phyloP scores from a whole-genome alignment of 2,329 filamentous ascomycete genomes.

The Colletotrichum filicis region DNA sequence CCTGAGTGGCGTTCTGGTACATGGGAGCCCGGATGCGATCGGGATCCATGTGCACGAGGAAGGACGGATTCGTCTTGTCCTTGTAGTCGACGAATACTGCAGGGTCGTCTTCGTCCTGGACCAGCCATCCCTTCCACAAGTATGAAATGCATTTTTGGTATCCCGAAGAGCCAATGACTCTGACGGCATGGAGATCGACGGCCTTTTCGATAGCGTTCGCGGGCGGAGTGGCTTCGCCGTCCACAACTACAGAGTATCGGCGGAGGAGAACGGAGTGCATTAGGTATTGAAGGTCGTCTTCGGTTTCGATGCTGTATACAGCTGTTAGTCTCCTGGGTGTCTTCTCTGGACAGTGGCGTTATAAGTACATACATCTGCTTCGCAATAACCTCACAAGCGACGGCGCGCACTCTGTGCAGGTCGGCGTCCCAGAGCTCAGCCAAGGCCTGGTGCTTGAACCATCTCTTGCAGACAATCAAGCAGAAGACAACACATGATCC shows the following conservation, averaged over 20 bases:
- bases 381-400: constrained; percentile 90
- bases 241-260: constrained; percentile 83
- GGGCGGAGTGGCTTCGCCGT: constrained; percentile 77
- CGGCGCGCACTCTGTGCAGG: constrained; percentile 80
- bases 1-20: constrained; percentile 92
- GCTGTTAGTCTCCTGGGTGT: background rate
- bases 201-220: constrained; percentile 93
- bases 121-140: constrained; percentile 94
- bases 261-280: constrained; percentile 86
- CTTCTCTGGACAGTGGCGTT: background rate
- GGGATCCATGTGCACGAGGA: constrained; percentile 87
- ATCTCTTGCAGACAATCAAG: constrained; percentile 76
- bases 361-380: constrained; percentile 66
- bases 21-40: constrained; percentile 92
- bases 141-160: constrained; percentile 96
- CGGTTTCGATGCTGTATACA: constrained; percentile 77
- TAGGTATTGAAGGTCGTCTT: constrained; percentile 82
- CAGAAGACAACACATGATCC: constrained; percentile 85
- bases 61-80: constrained; percentile 80
- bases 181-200: constrained; percentile 89
- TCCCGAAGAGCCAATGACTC: constrained; percentile 89
- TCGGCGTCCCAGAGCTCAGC: constrained; percentile 93
- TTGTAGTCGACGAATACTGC: constrained; percentile 91
- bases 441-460: constrained; percentile 83
- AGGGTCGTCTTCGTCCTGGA: constrained; percentile 94